Base-by-base conservation (phyloP, 208 protist genomes). In the Crithidia fasciculata region DNA sequence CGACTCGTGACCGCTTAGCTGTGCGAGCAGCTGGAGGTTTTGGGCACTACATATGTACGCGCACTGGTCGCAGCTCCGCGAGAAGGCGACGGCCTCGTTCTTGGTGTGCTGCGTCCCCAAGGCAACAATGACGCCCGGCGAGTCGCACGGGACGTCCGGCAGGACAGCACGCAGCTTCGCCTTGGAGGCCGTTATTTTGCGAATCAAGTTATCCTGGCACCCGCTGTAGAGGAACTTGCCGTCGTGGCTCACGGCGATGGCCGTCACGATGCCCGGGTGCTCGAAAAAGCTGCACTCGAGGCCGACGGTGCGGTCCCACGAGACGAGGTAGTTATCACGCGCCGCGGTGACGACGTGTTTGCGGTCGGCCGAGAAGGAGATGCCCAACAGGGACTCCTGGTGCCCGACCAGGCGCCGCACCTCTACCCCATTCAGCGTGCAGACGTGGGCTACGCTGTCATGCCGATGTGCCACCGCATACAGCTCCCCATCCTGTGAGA, bases 251-350 rank as follows among this genome's bases (percentile, higher is more conserved):
- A 90, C 80, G n/a, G 76, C 74, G 12, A 87, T 70, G 40, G 83
- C 83, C 13, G 85, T 88, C 43, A 92, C 87, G 39, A 90, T 83
- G 53, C 80, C 82, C 2, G 85, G 80, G 69, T 92, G 85, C 74
- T 86, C 74, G 43, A 85, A 74, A 44, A 79, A 83, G 60, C 81
- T 75, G 80, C 79, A 79, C 63, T 82, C 76, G 53, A 86, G 78
- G 28, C 80, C 84, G 19, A 86, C 75, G 12, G 81, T 85, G 60
- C 79, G 77, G 63, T 90, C 88, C 85, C 83, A 89, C 15, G 87
- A 63, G 13, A 84, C 80, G 37, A 93, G 57, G 54, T 81, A 78
- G 52, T 64, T 79, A 55, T 89, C 83, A 3, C 85, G 66, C 13
- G 83, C 73, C 12, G 78, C 85, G 44, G 88, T 87, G 52, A 87